Evolutionary conservation across 352 stramenopile genomes (phyloP).

Genomic region (Phytophthora cryptogea): DNA sequence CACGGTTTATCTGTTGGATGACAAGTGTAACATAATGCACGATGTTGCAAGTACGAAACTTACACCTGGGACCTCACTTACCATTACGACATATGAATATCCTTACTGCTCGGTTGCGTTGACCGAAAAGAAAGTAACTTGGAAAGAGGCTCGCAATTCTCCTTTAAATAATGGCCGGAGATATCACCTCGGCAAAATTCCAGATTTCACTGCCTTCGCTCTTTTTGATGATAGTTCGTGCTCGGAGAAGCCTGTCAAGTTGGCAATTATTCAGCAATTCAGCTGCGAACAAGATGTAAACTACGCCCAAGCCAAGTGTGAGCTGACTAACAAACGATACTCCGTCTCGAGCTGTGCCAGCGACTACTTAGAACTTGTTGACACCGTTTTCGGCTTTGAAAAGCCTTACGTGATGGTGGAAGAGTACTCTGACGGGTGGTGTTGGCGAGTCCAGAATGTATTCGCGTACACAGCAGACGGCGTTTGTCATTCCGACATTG

Average conservation of each 20-base stretch:
- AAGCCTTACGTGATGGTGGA: slow-evolving; percentile 14
- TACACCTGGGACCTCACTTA: not conserved
- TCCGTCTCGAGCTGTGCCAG: slow-evolving; percentile 4
- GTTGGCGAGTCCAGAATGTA: not conserved
- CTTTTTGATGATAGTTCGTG: slow-evolving; percentile 1
- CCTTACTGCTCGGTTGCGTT: not conserved
- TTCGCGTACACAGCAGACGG: slow-evolving; percentile 6
- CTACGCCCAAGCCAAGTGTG: not conserved
- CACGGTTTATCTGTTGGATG: slow-evolving; percentile 4
- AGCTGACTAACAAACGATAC: not conserved
- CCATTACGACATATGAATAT: slow-evolving; percentile 3
- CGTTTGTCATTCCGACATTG: slow-evolving; percentile 4
- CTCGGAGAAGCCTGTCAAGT: not conserved
- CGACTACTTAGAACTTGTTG: not conserved
- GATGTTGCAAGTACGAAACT: slow-evolving; percentile 3
- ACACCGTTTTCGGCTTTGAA: not conserved
- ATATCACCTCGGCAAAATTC: slow-evolving; percentile 1
- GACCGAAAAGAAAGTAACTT: slow-evolving; percentile 7
- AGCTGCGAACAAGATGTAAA: not conserved
- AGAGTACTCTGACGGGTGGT: slow-evolving; percentile 5
- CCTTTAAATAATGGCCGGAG: not conserved
- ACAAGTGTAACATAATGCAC: not conserved
- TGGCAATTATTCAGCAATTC: not conserved
- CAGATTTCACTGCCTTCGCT: slow-evolving; percentile 8
- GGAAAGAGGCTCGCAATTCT: not conserved